Evolutionary conservation across 768 basidiomycete species (phyloP), one percentile per base, ranked within the genome.

Genomic region (Pulveroboletus sp.): DNA sequence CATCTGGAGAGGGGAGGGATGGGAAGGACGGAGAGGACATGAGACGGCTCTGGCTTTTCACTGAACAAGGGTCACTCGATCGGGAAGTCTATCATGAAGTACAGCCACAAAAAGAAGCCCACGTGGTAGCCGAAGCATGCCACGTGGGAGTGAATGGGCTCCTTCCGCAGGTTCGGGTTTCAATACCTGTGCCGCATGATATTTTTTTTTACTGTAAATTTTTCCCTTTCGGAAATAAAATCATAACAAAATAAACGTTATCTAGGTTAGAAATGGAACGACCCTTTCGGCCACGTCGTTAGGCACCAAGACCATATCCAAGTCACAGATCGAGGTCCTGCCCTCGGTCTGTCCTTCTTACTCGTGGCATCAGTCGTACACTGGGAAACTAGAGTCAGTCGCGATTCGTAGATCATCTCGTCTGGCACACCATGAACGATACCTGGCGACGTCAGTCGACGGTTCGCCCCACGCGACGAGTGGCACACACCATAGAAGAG

Each of bases 401-500:
- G 32, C 31, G 26, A 49, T 48, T 48, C 47, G 43, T 30, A 10
- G 41, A 31, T 28, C 31, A 11, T 28, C 32, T 21, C 18, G 43
- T 42, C 30, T 10, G 43, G 54, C 72, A 33, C 64, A 75, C 77
- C 77, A 56, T 79, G 78, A 27, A 79, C 74, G 46, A 80, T 69
- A 14, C 76, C 78, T 65, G 39, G 7, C 70, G 30, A 42, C 40
- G 49, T 53, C 48, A 46, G 41, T 42, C 50, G 26, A 43, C 33
- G 4, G 8, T 15, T 18, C 41, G 41, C 24, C 3, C 32, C 11
- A 36, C 18, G 27, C 43, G 43, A 46, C 37, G 28, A 27, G 11
- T 18, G 30, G 21, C 13, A 70, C 86, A 51, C 59, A 91, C 89
- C 93, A 66, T 89, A 95, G 66, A 93, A 89, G 48, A 95, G 72